phyloP scores from a whole-genome alignment of 2,329 filamentous ascomycete species.

The Pseudogymnoascus sp. region DNA sequence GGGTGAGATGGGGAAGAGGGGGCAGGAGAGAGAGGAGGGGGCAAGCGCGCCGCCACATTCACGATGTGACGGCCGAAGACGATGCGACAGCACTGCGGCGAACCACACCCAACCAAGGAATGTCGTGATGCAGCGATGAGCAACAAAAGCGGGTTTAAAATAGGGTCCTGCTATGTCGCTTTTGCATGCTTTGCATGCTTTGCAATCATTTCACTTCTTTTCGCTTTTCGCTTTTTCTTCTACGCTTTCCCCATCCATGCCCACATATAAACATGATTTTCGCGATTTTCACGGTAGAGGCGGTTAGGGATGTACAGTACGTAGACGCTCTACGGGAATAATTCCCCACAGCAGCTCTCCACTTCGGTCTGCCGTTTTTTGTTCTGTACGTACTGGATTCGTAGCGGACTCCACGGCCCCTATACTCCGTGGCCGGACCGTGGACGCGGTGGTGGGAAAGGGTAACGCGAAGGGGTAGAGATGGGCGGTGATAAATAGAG shows the following conservation, averaged over 20 bases:
- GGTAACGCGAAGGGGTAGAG: neutral
- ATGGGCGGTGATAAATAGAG: neutral
- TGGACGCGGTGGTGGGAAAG: neutral
- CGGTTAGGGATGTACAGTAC: neutral
- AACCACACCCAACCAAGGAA: constrained; percentile 60
- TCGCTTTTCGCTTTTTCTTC: constrained; percentile 11
- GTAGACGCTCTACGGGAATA: neutral
- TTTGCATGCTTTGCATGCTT: neutral
- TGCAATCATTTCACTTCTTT: constrained; percentile 12
- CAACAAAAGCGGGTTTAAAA: neutral
- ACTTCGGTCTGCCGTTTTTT: neutral
- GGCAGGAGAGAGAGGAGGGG: neutral
- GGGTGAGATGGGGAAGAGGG: neutral
- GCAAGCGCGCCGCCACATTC: neutral
- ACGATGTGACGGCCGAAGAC: neutral
- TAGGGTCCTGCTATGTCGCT: neutral
- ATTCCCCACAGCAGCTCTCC: neutral
- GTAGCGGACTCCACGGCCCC: neutral
- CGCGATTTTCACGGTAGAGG: neutral
- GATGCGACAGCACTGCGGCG: neutral
- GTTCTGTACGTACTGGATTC: neutral
- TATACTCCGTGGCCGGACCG: constrained; percentile 1
- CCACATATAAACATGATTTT: constrained; percentile 1
- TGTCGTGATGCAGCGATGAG: constrained; percentile 50
- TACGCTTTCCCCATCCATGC: neutral